Percentiles rank a stretch among this genome's conserved stretches.
phyloP scores from a whole-genome alignment of 1,284 basidiomycete species.

The Microbotryum intermedium region DNA sequence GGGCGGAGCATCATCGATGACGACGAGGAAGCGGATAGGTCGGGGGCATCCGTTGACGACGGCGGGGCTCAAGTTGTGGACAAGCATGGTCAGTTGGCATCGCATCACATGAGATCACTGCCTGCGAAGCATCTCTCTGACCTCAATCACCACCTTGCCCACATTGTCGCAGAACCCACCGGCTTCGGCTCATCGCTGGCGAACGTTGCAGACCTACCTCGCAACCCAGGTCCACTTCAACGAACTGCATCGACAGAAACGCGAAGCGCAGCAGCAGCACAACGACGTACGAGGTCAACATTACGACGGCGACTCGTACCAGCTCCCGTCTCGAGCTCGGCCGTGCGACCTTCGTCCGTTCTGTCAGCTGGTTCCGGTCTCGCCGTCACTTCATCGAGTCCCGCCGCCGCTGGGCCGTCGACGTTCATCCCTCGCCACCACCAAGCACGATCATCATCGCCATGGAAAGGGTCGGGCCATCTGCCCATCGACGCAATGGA shows the following conservation, averaged over 20 bases:
- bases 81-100: constrained; percentile 59
- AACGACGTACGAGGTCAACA: too few species aligned
- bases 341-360: too few species aligned
- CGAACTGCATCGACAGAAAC: constrained; percentile 40
- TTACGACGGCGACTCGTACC: too few species aligned
- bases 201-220: constrained; percentile 46
- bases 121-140: background rate
- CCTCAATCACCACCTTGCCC: background rate
- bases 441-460: too few species aligned
- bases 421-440: too few species aligned
- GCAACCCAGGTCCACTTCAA: constrained; percentile 45
- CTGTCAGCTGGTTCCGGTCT: too few species aligned
- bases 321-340: too few species aligned
- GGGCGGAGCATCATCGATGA: constrained; percentile 17
- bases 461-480: too few species aligned
- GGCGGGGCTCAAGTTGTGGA: constrained; percentile 65
- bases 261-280: constrained; percentile 4
- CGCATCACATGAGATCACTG: background rate
- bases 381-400: too few species aligned
- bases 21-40: constrained; percentile 38
- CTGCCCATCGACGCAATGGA: too few species aligned
- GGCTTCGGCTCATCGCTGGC: constrained; percentile 46
- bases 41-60: constrained; percentile 39
- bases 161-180: constrained; percentile 46
- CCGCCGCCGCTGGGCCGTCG: too few species aligned